Evolutionary conservation across 257 asterid genomes (phyloP).

Genomic region (Solanum pimpinellifolium): DNA sequence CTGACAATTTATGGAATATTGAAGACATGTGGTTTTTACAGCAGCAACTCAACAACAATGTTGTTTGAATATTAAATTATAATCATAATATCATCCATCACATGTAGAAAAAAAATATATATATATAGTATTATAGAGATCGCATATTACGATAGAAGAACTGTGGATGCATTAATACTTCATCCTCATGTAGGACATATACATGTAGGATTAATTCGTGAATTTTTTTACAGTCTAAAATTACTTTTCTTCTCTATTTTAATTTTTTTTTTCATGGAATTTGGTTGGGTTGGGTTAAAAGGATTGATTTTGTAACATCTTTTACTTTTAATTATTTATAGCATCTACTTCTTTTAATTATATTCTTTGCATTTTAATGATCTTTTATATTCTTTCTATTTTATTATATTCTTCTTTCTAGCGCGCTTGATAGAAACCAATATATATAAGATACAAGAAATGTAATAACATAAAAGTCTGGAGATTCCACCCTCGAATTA

Average conservation of each 20-base stretch:
- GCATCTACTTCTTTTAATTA: not conserved
- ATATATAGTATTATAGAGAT: not conserved
- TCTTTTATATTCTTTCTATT: not conserved
- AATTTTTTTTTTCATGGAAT: not conserved
- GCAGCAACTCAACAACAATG: conserved; percentile 26
- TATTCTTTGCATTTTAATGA: not conserved
- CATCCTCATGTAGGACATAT: not conserved
- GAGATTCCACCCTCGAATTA: not conserved
- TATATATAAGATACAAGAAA: not conserved
- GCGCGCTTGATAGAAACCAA: not conserved
- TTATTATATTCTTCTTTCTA: not conserved
- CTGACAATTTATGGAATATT: conserved; percentile 44
- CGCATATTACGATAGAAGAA: not conserved
- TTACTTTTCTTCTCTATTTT: not conserved
- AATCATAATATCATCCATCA: not conserved
- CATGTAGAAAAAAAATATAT: not conserved
- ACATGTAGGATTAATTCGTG: not conserved
- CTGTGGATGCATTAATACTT: not conserved
- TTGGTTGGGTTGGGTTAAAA: not conserved
- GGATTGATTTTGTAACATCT: not conserved
- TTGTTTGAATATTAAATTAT: not conserved
- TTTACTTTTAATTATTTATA: not conserved
- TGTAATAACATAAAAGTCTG: not conserved
- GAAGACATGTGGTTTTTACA: conserved; percentile 61
- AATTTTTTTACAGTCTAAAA: not conserved